Evolutionary conservation across 2,329 filamentous ascomycete genomes (phyloP).

Genomic region (Aaosphaeria pasadenensis): DNA sequence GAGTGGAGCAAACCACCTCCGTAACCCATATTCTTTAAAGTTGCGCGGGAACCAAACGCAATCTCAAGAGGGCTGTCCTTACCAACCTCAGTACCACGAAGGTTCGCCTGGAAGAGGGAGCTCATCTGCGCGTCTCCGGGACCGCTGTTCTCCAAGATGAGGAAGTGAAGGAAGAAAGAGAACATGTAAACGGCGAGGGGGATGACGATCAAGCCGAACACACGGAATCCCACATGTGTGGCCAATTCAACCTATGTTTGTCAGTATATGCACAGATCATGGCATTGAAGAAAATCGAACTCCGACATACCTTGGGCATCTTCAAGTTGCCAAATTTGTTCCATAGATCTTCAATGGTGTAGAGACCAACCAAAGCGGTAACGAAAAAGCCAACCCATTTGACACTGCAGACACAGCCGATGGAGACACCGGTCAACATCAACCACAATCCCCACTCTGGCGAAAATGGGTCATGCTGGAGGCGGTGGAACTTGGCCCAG

Average conservation of each 20-base stretch:
- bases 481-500: constrained; percentile 94
- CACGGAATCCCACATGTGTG: constrained; percentile 75
- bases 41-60: constrained; percentile 82
- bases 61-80: constrained; percentile 92
- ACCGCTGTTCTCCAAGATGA: constrained; percentile 87
- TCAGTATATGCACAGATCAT: constrained; percentile 12
- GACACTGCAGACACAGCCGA: constrained; percentile 97
- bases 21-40: constrained; percentile 99
- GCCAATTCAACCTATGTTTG: constrained; percentile 58
- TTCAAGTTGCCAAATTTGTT: constrained; percentile 93
- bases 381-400: constrained; percentile 98
- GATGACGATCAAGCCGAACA: constrained; percentile 83
- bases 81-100: constrained; percentile 89
- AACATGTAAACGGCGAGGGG: constrained; percentile 91
- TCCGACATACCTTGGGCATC: constrained; percentile 68
- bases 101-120: constrained; percentile 96
- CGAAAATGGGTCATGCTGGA: constrained; percentile 82
- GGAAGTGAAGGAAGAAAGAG: constrained; percentile 92
- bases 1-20: constrained; percentile 94
- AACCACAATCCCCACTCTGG: constrained; percentile 94
- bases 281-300: background rate
- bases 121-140: constrained; percentile 99
- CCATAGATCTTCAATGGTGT: constrained; percentile 96
- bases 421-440: constrained; percentile 87
- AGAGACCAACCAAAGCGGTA: constrained; percentile 89